Evolutionary conservation across 2,329 filamentous ascomycete species (phyloP).

Genomic region (Venturia asperata): DNA sequence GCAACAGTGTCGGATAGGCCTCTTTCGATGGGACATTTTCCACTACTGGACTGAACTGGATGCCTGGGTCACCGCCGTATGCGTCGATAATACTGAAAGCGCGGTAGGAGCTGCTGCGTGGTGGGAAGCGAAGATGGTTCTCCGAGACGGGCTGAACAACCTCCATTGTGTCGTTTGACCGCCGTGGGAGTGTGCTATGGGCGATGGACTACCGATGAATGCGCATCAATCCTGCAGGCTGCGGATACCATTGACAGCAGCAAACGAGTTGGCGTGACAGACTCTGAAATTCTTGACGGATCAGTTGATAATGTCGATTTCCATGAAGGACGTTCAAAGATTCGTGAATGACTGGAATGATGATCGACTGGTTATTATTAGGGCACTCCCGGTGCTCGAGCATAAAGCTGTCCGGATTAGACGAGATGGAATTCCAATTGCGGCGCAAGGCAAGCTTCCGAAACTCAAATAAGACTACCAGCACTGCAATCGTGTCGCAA

Average conservation of each 20-base stretch:
- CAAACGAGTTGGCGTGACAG: neutral
- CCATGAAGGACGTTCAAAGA: neutral
- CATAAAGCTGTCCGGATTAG: constrained; percentile 10
- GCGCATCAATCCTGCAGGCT: neutral
- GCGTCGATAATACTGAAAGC: constrained; percentile 16
- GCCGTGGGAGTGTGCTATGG: neutral
- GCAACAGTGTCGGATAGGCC: neutral
- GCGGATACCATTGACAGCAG: neutral
- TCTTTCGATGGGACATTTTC: neutral
- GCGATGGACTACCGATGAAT: neutral
- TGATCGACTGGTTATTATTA: neutral
- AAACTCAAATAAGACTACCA: neutral
- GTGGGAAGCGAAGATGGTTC: constrained; percentile 1
- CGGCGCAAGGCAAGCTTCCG: neutral
- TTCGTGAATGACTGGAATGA: neutral
- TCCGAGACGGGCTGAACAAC: constrained; percentile 2
- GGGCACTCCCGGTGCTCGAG: neutral
- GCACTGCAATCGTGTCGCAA: neutral
- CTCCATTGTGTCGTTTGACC: neutral
- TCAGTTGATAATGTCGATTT: neutral
- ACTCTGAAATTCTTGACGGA: neutral
- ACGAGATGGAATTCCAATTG: constrained; percentile 9
- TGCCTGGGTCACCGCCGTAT: constrained; percentile 7
- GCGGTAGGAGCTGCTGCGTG: constrained; percentile 13
- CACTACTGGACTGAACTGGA: neutral